phyloP scores from a whole-genome alignment of 192 early-diverging fungal genomes.

The Radiomyces spectabilis region DNA sequence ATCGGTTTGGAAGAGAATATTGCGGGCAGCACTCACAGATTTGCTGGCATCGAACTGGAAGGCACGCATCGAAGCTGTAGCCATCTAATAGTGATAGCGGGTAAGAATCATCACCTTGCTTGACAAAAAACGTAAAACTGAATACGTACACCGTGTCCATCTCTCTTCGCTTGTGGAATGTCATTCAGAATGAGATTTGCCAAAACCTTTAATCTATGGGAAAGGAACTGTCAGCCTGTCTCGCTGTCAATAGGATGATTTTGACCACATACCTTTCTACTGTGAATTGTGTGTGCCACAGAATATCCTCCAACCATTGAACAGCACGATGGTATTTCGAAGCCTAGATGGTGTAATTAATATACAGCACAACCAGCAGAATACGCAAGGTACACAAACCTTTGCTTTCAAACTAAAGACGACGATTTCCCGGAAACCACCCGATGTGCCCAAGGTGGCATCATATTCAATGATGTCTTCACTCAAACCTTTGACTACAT shows the following conservation, averaged over 20 bases:
- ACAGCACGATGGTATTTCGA: slow-evolving; percentile 44
- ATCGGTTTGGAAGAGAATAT: slow-evolving; percentile 36
- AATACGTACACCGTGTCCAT: slow-evolving; percentile 40
- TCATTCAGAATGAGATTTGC: slow-evolving; percentile 46
- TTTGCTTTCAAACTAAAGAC: slow-evolving; percentile 27
- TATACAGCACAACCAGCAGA: not conserved
- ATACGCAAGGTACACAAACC: not conserved
- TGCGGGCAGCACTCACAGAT: slow-evolving; percentile 38
- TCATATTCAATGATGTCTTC: slow-evolving; percentile 45
- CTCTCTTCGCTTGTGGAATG: slow-evolving; percentile 46
- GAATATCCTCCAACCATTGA: slow-evolving; percentile 42
- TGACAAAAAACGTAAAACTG: not conserved
- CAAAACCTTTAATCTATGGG: slow-evolving; percentile 39
- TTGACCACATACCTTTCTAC: slow-evolving; percentile 27
- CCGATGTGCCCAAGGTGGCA: slow-evolving; percentile 28
- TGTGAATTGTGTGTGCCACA: slow-evolving; percentile 50
- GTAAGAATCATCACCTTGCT: not conserved
- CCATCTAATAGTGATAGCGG: slow-evolving; percentile 25
- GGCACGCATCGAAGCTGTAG: slow-evolving; percentile 27
- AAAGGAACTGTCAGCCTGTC: not conserved
- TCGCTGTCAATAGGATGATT: not conserved
- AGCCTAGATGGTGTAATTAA: slow-evolving; percentile 27
- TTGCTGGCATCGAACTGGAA: slow-evolving; percentile 34
- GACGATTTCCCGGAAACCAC: slow-evolving; percentile 30
- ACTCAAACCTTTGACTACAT: slow-evolving; percentile 42